These are phyloP conservation scores for Rhizoclosmatium sp. DNA, from an alignment of 192 early-diverging fungal genomes.

Conservation along the genomic window DNA sequence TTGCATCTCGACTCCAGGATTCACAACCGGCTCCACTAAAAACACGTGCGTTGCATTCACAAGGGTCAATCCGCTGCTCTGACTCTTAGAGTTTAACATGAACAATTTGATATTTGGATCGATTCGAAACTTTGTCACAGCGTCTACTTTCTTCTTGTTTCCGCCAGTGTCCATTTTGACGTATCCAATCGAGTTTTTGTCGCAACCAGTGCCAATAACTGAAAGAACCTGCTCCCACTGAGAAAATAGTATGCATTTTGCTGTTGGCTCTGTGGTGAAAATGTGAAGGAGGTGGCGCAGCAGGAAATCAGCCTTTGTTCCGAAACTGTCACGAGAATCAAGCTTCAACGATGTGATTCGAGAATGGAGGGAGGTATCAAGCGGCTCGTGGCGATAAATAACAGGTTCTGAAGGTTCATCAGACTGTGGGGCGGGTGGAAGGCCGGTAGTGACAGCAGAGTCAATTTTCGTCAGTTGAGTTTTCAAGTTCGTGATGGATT, in stretches of 20 bases:
- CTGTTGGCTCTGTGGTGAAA: constrained; percentile 34
- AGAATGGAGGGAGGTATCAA: background rate
- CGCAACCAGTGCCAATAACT: constrained; percentile 46
- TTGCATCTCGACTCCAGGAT: constrained; percentile 54
- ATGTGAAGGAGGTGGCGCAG: constrained; percentile 54
- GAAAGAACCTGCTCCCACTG: constrained; percentile 62
- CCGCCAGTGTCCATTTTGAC: constrained; percentile 30
- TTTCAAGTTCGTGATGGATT: constrained; percentile 8
- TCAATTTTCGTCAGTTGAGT: constrained; percentile 21
- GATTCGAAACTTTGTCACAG: constrained; percentile 42
- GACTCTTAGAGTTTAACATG: constrained; percentile 59
- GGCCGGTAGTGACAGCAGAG: too few relatives aligned
- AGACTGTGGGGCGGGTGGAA: too few relatives aligned
- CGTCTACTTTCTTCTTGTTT: constrained; percentile 34
- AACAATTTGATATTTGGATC: constrained; percentile 48
- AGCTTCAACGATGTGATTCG: constrained; percentile 24
- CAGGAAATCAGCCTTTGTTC: constrained; percentile 60
- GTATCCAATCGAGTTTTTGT: constrained; percentile 48
- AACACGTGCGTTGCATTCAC: constrained; percentile 62
- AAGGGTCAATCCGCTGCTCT: constrained; percentile 61
- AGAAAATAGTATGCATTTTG: constrained; percentile 59
- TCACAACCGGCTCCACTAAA: constrained; percentile 61
- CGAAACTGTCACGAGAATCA: constrained; percentile 48
- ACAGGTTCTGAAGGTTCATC: background rate
- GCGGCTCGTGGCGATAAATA: background rate